These are phyloP conservation scores for Lophiostoma macrostomum DNA, from an alignment of 495 filamentous ascomycete genomes.

Conservation along the genomic window DNA sequence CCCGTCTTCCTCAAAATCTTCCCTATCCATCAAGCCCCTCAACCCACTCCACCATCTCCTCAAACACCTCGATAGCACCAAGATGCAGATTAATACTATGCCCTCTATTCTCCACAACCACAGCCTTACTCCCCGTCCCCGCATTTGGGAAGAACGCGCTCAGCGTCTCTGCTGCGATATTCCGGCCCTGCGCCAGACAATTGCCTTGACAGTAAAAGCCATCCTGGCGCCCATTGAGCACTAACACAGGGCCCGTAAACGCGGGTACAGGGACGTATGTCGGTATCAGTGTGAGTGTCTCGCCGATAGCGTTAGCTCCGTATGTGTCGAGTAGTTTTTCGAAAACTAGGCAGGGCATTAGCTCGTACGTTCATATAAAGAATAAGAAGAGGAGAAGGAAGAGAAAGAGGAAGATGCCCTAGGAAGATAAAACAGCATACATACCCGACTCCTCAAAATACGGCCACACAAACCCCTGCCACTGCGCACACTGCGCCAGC, in stretches of 20 bases:
- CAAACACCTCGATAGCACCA: background rate
- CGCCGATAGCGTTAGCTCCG: slow-evolving; percentile 1
- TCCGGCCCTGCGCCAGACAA: background rate
- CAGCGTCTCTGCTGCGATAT: slow-evolving; percentile 3
- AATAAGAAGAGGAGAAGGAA: slow-evolving; percentile 13
- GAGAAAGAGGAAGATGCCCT: too few species aligned
- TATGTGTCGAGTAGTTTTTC: background rate
- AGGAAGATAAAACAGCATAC: too few species aligned
- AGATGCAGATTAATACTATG: slow-evolving; percentile 9
- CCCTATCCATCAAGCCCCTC: too few species aligned
- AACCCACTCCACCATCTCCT: background rate
- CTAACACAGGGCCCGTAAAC: background rate
- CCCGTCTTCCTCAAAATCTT: too few species aligned
- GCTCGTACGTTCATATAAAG: too few species aligned
- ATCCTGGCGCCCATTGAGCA: slow-evolving; percentile 7
- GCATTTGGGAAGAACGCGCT: background rate
- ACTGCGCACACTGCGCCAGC: too few species aligned
- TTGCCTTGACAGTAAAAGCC: slow-evolving; percentile 11
- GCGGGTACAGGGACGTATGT: background rate
- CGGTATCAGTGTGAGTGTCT: background rate
- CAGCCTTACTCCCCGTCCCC: background rate
- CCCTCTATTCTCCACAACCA: background rate
- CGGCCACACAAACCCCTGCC: too few species aligned
- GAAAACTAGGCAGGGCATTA: too few species aligned
- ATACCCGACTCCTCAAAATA: too few species aligned